These are phyloP conservation scores for Aureoboletus auriporus DNA, from an alignment of 768 basidiomycete species.

Conservation along the genomic window DNA sequence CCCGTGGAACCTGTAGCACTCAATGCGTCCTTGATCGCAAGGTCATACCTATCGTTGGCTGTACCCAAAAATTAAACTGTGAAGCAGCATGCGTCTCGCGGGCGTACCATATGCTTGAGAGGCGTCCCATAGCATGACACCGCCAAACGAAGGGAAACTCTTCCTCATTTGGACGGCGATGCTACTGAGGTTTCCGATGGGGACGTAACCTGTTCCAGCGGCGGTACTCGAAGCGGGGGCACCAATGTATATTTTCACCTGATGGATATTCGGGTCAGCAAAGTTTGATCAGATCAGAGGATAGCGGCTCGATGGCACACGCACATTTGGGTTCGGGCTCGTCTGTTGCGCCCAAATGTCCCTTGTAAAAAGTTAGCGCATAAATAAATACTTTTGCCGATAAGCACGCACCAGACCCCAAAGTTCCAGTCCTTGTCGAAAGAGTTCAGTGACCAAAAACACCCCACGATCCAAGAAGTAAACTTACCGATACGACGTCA, in stretches of 20 bases:
- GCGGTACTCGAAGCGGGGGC: slow-evolving; percentile 40
- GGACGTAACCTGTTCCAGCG: slow-evolving; percentile 38
- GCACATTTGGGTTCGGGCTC: slow-evolving; percentile 39
- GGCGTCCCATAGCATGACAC: slow-evolving; percentile 44
- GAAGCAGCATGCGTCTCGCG: neutral
- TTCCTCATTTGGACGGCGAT: slow-evolving; percentile 33
- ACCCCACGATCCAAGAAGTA: neutral
- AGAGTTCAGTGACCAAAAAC: neutral
- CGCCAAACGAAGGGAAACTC: slow-evolving; percentile 41
- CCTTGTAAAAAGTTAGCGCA: slow-evolving; percentile 28
- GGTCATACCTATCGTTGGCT: slow-evolving; percentile 58
- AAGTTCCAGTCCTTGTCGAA: slow-evolving; percentile 43
- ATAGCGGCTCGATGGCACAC: slow-evolving; percentile 1
- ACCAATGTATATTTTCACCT: slow-evolving; percentile 42
- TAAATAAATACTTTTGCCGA: neutral
- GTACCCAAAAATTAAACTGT: slow-evolving; percentile 4
- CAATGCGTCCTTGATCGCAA: slow-evolving; percentile 57
- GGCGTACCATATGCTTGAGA: slow-evolving; percentile 36
- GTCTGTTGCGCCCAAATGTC: slow-evolving; percentile 42
- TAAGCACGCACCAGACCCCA: slow-evolving; percentile 26
- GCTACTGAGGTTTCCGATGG: slow-evolving; percentile 28
- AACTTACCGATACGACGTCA: slow-evolving; percentile 48
- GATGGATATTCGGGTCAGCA: slow-evolving; percentile 2
- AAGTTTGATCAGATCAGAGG: neutral
- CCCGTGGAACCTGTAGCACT: slow-evolving; percentile 62